These are phyloP conservation scores for Elsinoe fawcettii DNA, from an alignment of 2,329 filamentous ascomycete species.

Conservation along the genomic window DNA sequence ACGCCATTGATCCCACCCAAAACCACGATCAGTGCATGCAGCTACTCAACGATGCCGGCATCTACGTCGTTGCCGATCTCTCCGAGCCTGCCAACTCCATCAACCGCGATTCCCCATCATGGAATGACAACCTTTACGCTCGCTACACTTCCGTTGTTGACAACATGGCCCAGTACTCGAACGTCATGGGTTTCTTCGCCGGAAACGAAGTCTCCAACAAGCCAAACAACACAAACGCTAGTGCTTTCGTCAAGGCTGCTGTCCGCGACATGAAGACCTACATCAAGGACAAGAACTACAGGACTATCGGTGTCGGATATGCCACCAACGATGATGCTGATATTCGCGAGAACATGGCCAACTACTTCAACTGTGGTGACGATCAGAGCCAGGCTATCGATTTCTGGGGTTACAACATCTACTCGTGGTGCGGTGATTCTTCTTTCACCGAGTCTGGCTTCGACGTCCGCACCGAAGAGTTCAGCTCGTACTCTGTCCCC, in stretches of 20 bases:
- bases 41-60: conserved; percentile 71
- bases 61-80: conserved; percentile 92
- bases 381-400: conserved; percentile 62
- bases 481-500: conserved; percentile 80
- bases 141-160: conserved; percentile 84
- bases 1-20: conserved; percentile 73
- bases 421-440: conserved; percentile 94
- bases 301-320: conserved; percentile 82
- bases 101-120: conserved; percentile 68
- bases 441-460: conserved; percentile 71
- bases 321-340: conserved; percentile 86
- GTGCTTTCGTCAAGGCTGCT: conserved; percentile 93
- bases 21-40: conserved; percentile 83
- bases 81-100: conserved; percentile 76
- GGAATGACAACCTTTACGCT: conserved; percentile 68
- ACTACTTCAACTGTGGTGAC: conserved; percentile 88
- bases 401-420: conserved; percentile 99
- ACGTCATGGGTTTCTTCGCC: conserved; percentile 94
- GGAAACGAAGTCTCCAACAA: conserved; percentile 96
- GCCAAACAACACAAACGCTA: conserved; percentile 78
- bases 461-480: conserved; percentile 74
- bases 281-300: conserved; percentile 72
- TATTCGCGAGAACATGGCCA: conserved; percentile 72
- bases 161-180: conserved; percentile 70
- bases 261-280: conserved; percentile 94